A percentile compares a stretch with the other conserved stretches of the same genome.
Evolutionary conservation across 2,329 filamentous ascomycete species (phyloP).

Genomic region (Fonsecaea erecta): DNA sequence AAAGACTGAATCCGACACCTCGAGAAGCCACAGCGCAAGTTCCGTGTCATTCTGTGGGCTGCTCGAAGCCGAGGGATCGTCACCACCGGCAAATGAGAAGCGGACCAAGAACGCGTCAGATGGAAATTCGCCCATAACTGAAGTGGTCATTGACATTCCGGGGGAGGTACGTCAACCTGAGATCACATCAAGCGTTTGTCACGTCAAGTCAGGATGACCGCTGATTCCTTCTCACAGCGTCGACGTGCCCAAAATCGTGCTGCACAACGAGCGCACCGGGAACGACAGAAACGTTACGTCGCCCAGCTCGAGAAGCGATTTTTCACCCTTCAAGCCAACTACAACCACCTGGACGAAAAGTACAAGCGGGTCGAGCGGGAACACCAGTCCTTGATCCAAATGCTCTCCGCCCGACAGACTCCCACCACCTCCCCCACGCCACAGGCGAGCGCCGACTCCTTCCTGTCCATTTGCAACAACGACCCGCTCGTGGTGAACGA

Average conservation of each 20-base stretch:
- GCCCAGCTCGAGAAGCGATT: conserved; percentile 12
- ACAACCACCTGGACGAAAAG: conserved; percentile 12
- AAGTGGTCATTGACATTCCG: conserved; percentile 7
- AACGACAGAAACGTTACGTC: conserved; percentile 15
- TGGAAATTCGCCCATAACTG: background rate
- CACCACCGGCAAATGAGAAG: background rate
- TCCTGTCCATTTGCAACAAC: background rate
- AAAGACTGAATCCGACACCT: background rate
- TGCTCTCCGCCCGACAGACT: conserved; percentile 3
- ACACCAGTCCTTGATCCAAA: conserved; percentile 3
- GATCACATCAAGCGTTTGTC: background rate
- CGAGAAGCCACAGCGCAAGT: background rate
- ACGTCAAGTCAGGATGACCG: background rate
- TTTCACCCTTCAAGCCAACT: conserved; percentile 10
- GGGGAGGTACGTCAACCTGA: conserved; percentile 5
- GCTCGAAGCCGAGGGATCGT: background rate
- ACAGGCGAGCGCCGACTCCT: background rate
- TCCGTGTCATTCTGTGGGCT: background rate
- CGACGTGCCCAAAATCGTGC: conserved; percentile 15
- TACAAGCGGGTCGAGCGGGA: conserved; percentile 9
- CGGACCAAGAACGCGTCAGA: background rate
- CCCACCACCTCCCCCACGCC: background rate
- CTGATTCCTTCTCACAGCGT: background rate
- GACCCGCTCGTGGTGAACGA: background rate
- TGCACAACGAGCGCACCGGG: conserved; percentile 14